Evolutionary conservation across 1,284 basidiomycete species (phyloP).

Genomic region (Papiliotrema terrestris): DNA sequence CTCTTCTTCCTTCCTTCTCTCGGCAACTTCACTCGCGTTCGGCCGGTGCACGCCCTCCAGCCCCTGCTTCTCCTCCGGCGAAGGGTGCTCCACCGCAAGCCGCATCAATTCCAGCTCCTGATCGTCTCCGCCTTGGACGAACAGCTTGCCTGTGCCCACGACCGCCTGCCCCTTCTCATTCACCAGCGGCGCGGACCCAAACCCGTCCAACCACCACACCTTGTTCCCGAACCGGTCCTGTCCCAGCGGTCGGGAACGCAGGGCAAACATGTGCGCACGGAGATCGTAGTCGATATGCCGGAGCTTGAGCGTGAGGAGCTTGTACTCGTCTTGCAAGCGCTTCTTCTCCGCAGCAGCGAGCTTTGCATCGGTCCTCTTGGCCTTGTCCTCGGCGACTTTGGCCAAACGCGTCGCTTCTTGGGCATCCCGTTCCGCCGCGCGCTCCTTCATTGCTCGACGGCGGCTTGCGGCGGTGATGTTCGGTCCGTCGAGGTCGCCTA

Average conservation of each 20-base stretch:
- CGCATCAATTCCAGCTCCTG: constrained; percentile 67
- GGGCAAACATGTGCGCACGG: constrained; percentile 73
- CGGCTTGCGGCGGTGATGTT: constrained; percentile 25
- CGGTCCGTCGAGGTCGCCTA: constrained; percentile 1
- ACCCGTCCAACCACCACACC: constrained; percentile 98
- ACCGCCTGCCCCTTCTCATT: constrained; percentile 59
- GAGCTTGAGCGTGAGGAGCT: constrained; percentile 69
- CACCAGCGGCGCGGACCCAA: constrained; percentile 75
- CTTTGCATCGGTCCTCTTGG: constrained; percentile 35
- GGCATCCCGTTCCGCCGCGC: constrained; percentile 44
- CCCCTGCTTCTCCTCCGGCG: constrained; percentile 64
- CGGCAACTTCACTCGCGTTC: constrained; percentile 49
- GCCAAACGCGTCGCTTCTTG: constrained; percentile 62
- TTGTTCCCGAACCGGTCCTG: constrained; percentile 90
- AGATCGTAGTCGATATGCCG: constrained; percentile 91
- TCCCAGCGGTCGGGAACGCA: constrained; percentile 83
- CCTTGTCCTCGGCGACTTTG: constrained; percentile 33
- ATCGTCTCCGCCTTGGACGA: constrained; percentile 81
- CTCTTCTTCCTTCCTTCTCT: constrained; percentile 67
- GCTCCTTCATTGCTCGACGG: constrained; percentile 43
- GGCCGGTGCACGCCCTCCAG: constrained; percentile 5
- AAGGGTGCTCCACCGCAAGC: constrained; percentile 42
- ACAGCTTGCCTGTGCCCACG: constrained; percentile 84
- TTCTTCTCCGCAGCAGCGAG: constrained; percentile 58
- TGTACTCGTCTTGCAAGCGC: constrained; percentile 80